phyloP scores from a whole-genome alignment of 345 rosid species.

The Salix koriyanagi region DNA sequence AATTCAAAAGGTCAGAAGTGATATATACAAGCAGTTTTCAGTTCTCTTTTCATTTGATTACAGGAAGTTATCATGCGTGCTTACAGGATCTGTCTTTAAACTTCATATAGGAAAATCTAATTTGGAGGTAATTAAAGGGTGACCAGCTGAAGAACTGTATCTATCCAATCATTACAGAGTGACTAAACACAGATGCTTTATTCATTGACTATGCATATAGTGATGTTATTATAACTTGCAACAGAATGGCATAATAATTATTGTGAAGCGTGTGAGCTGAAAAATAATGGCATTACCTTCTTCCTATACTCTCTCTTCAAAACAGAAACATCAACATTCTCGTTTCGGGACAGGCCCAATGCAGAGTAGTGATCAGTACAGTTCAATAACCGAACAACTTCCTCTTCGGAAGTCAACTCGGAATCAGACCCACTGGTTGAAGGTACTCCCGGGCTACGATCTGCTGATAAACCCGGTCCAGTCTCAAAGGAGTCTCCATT shows the following conservation, averaged over 20 bases:
- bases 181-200: not conserved
- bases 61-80: not conserved
- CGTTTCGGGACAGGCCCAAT: conserved; percentile 62
- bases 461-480: conserved; percentile 53
- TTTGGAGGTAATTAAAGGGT: not conserved
- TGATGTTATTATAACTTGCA: not conserved
- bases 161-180: not conserved
- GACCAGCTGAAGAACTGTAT: not conserved
- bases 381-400: conserved; percentile 72
- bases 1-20: conserved; percentile 11
- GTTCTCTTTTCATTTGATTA: not conserved
- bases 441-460: conserved; percentile 67
- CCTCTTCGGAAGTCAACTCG: conserved; percentile 86
- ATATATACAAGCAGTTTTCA: conserved; percentile 3
- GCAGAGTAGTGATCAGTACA: conserved; percentile 83
- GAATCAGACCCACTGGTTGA: conserved; percentile 85
- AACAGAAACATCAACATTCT: conserved; percentile 58
- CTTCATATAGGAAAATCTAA: not conserved
- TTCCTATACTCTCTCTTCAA: conserved; percentile 90
- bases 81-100: not conserved
- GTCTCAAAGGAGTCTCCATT: conserved; percentile 53
- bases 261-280: conserved; percentile 4
- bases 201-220: not conserved
- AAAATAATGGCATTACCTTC: conserved; percentile 50
- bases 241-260: not conserved